Evolutionary conservation across 331 rosid genomes (phyloP).

Genomic region (Arachis monticola): DNA sequence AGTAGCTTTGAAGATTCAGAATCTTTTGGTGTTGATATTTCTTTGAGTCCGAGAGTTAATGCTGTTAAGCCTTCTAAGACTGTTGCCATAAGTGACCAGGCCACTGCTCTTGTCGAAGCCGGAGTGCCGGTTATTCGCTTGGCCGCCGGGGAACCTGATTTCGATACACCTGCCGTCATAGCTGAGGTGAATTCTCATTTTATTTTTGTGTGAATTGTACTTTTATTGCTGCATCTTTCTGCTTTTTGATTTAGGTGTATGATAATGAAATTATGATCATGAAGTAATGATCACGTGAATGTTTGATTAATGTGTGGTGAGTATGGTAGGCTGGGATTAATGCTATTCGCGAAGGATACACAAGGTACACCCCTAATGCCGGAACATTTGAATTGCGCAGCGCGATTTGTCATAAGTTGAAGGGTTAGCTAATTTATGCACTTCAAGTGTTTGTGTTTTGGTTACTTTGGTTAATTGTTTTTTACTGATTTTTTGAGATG

Average conservation of each 20-base stretch:
- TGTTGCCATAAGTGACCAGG: constrained; percentile 69
- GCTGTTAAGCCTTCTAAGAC: constrained; percentile 80
- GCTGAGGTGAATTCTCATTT: constrained; percentile 59
- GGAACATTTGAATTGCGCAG: constrained; percentile 77
- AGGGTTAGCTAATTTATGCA: constrained; percentile 48
- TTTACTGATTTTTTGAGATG: not conserved
- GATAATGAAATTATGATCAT: not conserved
- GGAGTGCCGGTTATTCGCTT: constrained; percentile 77
- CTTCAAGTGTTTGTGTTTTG: not conserved
- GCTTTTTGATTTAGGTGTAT: not conserved
- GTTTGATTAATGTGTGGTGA: not conserved
- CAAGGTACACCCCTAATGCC: constrained; percentile 75
- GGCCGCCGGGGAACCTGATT: constrained; percentile 85
- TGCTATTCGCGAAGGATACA: constrained; percentile 78
- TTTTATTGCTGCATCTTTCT: not conserved
- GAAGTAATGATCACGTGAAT: no score
- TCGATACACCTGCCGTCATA: constrained; percentile 67
- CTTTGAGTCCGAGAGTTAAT: constrained; percentile 70
- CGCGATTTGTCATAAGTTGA: constrained; percentile 81
- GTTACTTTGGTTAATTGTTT: not conserved
- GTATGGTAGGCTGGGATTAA: constrained; percentile 71
- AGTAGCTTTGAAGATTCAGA: constrained; percentile 29
- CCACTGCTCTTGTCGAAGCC: constrained; percentile 72
- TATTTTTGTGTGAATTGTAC: no score
- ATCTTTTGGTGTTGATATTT: constrained; percentile 45